Evolutionary conservation across 768 basidiomycete genomes (phyloP).

Genomic region (Psilocybe azurescens): DNA sequence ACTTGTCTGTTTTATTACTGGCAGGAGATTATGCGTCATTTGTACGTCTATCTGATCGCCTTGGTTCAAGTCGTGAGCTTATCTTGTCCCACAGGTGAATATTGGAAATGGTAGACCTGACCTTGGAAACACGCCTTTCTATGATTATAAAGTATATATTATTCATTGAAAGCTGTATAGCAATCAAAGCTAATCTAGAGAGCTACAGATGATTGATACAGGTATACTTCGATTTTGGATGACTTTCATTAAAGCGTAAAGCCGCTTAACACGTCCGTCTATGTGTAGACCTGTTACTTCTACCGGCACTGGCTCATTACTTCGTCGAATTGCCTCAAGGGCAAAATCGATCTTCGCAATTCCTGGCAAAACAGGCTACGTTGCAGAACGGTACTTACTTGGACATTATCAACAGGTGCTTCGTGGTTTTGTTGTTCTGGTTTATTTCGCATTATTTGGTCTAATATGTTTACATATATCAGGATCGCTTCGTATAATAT

Average conservation of each 20-base stretch:
- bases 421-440: not conserved
- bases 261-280: not conserved
- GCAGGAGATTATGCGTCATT: constrained; percentile 44
- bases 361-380: constrained; percentile 39
- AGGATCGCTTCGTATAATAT: constrained; percentile 46
- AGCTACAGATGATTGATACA: constrained; percentile 45
- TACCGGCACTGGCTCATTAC: constrained; percentile 47
- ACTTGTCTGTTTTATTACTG: not conserved
- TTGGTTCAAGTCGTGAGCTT: not conserved
- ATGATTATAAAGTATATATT: constrained; percentile 38
- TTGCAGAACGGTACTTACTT: constrained; percentile 46
- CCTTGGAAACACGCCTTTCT: constrained; percentile 44
- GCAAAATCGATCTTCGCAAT: constrained; percentile 33
- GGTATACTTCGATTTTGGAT: constrained; percentile 7
- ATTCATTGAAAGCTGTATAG: not conserved
- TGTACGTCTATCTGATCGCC: constrained; percentile 17
- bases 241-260: not conserved
- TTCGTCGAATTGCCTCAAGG: constrained; percentile 50
- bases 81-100: constrained; percentile 31
- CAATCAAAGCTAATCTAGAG: not conserved
- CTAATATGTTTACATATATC: no score
- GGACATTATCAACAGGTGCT: constrained; percentile 38
- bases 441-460: not conserved
- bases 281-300: constrained; percentile 39
- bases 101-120: constrained; percentile 40